Conservation (phyloP, 2,329 filamentous ascomycete species). For the Pestalotiopsis sp. region DNA sequence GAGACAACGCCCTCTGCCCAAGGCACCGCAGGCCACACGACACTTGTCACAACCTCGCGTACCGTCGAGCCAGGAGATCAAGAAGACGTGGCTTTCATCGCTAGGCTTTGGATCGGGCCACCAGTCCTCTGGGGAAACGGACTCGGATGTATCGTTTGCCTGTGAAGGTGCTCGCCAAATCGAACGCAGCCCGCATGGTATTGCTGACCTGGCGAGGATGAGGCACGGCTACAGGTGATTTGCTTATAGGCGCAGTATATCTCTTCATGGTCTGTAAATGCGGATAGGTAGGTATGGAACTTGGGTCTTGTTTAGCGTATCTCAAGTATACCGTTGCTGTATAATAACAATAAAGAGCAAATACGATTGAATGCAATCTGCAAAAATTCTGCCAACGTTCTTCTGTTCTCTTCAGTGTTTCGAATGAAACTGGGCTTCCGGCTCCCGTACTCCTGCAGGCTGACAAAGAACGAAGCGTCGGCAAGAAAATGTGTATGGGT, state of each 20-base stretch:
- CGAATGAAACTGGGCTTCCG: no score
- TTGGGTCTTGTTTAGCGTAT: background rate
- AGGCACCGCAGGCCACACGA: background rate
- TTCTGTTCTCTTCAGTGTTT: background rate
- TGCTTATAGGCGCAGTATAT: background rate
- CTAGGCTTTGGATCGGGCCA: background rate
- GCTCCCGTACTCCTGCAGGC: background rate
- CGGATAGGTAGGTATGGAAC: background rate
- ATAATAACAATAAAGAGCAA: background rate
- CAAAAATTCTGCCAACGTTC: background rate
- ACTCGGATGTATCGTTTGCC: slow-evolving; percentile 14
- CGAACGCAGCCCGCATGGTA: background rate
- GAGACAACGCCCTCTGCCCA: background rate
- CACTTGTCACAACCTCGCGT: background rate
- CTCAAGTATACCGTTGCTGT: background rate
- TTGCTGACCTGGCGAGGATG: background rate
- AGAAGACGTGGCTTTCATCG: background rate
- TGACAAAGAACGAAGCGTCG: background rate
- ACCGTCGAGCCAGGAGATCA: background rate
- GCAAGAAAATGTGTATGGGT: background rate
- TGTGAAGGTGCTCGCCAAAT: slow-evolving; percentile 11
- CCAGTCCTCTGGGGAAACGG: background rate
- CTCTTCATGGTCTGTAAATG: background rate
- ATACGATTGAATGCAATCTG: background rate
- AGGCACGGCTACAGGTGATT: background rate